Percentiles rank a stretch among this genome's conserved stretches.
These are phyloP conservation scores for Graphilbum fragrans DNA, from an alignment of 2,329 filamentous ascomycete genomes.

Conservation along the genomic window DNA sequence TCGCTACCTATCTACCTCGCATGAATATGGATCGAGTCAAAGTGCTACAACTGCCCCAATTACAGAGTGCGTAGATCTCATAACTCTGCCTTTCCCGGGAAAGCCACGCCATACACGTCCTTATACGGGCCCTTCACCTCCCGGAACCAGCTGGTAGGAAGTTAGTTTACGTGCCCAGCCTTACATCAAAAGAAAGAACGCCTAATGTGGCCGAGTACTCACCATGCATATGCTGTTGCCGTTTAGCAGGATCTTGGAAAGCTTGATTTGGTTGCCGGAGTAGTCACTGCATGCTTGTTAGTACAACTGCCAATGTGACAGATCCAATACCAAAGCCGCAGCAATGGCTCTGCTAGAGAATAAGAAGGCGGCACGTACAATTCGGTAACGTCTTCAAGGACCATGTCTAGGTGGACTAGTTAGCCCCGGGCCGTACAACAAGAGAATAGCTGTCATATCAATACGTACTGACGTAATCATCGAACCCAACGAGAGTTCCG, in stretches of 20 bases:
- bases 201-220: conserved; percentile 20
- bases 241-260: conserved; percentile 90
- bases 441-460: neutral
- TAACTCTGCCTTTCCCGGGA: no score
- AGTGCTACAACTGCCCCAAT: no score
- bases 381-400: conserved; percentile 92
- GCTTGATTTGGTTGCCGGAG: conserved; percentile 72
- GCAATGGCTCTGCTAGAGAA: neutral
- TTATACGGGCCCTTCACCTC: conserved; percentile 55
- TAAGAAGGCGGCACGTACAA: conserved; percentile 51
- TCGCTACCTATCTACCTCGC: no score
- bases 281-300: conserved; percentile 56
- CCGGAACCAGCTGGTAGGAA: conserved; percentile 55
- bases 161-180: neutral
- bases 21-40: no score
- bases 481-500: conserved; percentile 87
- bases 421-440: conserved; percentile 3
- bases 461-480: conserved; percentile 97
- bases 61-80: no score
- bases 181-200: neutral
- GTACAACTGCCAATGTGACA: neutral
- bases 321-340: neutral
- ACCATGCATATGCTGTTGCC: conserved; percentile 99
- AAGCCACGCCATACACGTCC: no score
- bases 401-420: conserved; percentile 62